A percentile compares a stretch with the other conserved stretches of the same genome.
Evolutionary conservation across 2,329 filamentous ascomycete species (phyloP).

Genomic region (Neofusicoccum sp.): DNA sequence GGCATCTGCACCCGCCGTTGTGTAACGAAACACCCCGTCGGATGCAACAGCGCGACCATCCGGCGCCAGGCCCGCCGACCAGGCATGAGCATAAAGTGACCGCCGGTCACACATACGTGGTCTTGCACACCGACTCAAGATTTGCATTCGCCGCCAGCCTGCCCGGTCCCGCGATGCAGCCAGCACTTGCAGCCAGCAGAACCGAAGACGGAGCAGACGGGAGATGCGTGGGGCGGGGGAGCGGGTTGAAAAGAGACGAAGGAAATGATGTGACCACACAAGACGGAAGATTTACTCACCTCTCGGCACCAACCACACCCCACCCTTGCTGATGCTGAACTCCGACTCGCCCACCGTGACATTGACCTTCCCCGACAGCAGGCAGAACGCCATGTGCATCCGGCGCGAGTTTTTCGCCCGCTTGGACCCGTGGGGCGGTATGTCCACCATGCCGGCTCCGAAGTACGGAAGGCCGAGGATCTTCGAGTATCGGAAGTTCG

Average conservation of each 20-base stretch:
- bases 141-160: constrained; percentile 5
- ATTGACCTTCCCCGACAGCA: constrained; percentile 76
- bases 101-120: constrained; percentile 29
- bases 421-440: constrained; percentile 81
- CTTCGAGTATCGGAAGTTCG: constrained; percentile 85
- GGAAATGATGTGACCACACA: neutral
- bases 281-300: constrained; percentile 58
- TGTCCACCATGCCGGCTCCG: constrained; percentile 83
- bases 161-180: constrained; percentile 7
- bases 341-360: constrained; percentile 72
- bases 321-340: constrained; percentile 83
- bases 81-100: constrained; percentile 30
- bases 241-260: neutral
- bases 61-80: constrained; percentile 11
- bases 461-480: constrained; percentile 77
- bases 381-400: constrained; percentile 97
- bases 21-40: constrained; percentile 7
- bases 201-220: neutral
- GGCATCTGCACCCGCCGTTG: constrained; percentile 6
- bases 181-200: neutral
- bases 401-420: constrained; percentile 86
- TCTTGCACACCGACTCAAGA: constrained; percentile 21
- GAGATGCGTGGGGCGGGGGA: neutral
- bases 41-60: constrained; percentile 10
- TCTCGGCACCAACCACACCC: constrained; percentile 91